Evolutionary conservation across 345 rosid species (phyloP).

Genomic region (Eucalyptus caleyi): DNA sequence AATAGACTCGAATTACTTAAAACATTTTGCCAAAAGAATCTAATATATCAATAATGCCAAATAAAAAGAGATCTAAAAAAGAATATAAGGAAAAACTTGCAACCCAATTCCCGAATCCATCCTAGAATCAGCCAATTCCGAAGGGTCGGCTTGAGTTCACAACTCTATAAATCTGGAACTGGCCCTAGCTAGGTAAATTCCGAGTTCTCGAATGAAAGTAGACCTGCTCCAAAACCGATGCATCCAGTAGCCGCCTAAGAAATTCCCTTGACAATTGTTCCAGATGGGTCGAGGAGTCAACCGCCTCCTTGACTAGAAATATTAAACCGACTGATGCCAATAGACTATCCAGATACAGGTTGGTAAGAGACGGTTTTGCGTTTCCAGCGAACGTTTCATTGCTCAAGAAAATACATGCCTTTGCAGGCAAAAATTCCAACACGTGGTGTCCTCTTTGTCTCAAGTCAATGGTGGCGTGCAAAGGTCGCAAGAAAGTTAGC

Average conservation of each 20-base stretch:
- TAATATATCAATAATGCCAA: background rate
- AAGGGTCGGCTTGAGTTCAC: background rate
- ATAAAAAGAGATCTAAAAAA: background rate
- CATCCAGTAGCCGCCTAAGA: background rate
- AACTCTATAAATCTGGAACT: background rate
- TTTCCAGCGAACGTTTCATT: background rate
- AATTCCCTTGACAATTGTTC: background rate
- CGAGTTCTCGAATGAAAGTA: background rate
- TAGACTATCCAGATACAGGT: background rate
- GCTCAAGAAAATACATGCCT: background rate
- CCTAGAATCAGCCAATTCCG: background rate
- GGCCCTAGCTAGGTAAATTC: background rate
- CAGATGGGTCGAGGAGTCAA: background rate
- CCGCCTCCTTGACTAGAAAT: background rate
- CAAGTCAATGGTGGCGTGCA: background rate
- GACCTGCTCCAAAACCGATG: background rate
- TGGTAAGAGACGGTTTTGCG: background rate
- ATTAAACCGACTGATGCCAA: background rate
- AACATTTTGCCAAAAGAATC: background rate
- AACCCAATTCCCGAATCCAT: background rate
- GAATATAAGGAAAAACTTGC: background rate
- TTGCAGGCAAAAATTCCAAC: background rate
- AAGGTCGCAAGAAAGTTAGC: background rate
- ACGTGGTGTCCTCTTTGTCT: background rate
- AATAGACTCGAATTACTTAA: background rate